phyloP scores from a whole-genome alignment of 176 grass and related monocot genomes.

The Melocanna baccifera region DNA sequence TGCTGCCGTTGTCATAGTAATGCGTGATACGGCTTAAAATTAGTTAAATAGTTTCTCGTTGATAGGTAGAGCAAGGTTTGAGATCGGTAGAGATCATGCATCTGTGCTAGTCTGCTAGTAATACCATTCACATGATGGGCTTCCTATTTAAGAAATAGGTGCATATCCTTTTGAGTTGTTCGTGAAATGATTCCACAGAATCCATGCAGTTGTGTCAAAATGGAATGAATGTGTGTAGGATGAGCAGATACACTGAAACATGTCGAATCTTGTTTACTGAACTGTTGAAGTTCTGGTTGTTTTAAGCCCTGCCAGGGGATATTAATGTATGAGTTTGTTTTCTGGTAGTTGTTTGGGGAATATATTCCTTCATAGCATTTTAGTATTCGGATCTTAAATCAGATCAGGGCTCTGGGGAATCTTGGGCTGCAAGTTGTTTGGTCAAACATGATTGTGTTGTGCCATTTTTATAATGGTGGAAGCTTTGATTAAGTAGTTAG shows the following conservation, averaged over 20 bases:
- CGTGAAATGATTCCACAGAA: neutral
- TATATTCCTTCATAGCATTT: neutral
- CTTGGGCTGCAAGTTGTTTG: neutral
- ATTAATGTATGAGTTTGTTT: neutral
- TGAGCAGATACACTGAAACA: neutral
- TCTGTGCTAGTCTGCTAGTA: neutral
- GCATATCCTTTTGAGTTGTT: neutral
- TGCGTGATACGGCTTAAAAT: neutral
- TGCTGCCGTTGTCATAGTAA: neutral
- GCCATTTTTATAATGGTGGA: neutral
- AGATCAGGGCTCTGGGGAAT: neutral
- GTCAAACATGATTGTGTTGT: neutral
- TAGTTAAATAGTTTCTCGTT: neutral
- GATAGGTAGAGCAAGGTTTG: neutral
- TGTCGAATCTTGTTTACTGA: neutral
- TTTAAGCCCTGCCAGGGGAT: neutral
- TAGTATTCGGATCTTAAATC: neutral
- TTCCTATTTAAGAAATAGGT: neutral
- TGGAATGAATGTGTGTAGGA: neutral
- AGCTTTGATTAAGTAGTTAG: neutral
- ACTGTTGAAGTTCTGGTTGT: neutral
- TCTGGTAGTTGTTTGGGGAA: neutral
- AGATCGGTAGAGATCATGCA: neutral
- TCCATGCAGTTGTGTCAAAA: neutral
- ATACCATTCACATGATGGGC: neutral